These are phyloP conservation scores for Rhododendron molle DNA, from an alignment of 148 eudicot genomes.

Conservation along the genomic window DNA sequence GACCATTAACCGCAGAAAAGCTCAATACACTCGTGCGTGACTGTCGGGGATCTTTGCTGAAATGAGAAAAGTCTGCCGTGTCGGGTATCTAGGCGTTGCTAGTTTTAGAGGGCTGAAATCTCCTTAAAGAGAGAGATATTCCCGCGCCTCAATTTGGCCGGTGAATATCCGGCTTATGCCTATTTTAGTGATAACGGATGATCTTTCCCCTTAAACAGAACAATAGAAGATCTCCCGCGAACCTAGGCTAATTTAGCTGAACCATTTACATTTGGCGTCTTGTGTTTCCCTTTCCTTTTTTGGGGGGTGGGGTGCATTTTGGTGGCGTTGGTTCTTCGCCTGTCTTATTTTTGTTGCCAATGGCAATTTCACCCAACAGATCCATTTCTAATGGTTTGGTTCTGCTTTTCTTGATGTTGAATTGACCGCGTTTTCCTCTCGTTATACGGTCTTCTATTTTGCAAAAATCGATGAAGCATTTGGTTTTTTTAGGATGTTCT, in stretches of 20 bases:
- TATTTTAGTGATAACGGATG: background rate
- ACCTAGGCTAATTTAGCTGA: background rate
- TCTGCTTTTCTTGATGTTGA: background rate
- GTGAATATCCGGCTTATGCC: background rate
- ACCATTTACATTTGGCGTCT: background rate
- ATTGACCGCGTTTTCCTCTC: background rate
- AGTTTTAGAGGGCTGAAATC: background rate
- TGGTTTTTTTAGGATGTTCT: background rate
- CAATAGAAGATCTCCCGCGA: background rate
- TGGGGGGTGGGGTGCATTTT: background rate
- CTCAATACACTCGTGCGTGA: background rate
- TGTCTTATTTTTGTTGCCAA: background rate
- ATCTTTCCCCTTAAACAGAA: background rate
- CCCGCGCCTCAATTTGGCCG: background rate
- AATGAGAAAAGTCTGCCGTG: background rate
- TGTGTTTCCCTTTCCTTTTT: background rate
- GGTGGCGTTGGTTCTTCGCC: background rate
- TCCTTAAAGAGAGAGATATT: background rate
- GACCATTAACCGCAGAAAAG: background rate
- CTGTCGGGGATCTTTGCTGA: background rate
- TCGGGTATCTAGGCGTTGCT: background rate
- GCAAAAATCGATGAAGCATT: background rate
- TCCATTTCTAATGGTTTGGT: background rate
- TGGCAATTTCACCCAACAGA: background rate
- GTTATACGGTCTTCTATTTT: background rate